Evolutionary conservation across 1,284 basidiomycete species (phyloP), one percentile per base, ranked within the genome.

Genomic region (Kwoniella shivajii): DNA sequence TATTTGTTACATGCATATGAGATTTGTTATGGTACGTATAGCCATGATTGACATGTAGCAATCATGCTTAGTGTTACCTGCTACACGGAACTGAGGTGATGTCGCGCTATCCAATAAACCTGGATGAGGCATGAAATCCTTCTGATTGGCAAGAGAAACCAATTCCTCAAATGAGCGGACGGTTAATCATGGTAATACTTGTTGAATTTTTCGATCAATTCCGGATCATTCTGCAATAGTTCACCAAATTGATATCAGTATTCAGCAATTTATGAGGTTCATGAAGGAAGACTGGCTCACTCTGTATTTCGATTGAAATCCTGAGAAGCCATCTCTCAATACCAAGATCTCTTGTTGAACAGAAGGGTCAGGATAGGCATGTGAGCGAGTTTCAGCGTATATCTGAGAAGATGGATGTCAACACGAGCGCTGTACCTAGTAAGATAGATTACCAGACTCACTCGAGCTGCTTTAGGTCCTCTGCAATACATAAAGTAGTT

Each of bases 131-230:
- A n/a, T n/a, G n/a, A n/a, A n/a, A n/a, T n/a, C n/a, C n/a, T n/a
- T n/a, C n/a, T n/a, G n/a, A n/a, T n/a, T n/a, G n/a, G n/a, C n/a
- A n/a, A n/a, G n/a, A n/a, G n/a, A n/a, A n/a, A n/a, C n/a, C n/a
- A n/a, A n/a, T n/a, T n/a, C n/a, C n/a, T n/a, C n/a, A n/a, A n/a
- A n/a, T n/a, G 26, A 1, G 26, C 29, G 5, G 14, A 18, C 6
- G 4, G 1, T 39, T 47, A 74, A 55, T 71, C 69, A 54, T 76
- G 75, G 52, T 73, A 76, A 48, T 62, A 68, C 68, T 74, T 75
- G 65, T 77, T 76, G 60, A 76, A 78, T 64, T 78, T 77, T 54
- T 78, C 76, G 1, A 78, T 66, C 54, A 78, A 59, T 36, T 63
- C 69, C 6, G 72, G 66, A 53, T 78, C 76, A 54, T 75, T 60